A percentile compares a stretch with the other conserved stretches of the same genome.
These are phyloP conservation scores for Fusarium annulatum DNA, from an alignment of 2,329 filamentous ascomycete genomes.

Conservation along the genomic window DNA sequence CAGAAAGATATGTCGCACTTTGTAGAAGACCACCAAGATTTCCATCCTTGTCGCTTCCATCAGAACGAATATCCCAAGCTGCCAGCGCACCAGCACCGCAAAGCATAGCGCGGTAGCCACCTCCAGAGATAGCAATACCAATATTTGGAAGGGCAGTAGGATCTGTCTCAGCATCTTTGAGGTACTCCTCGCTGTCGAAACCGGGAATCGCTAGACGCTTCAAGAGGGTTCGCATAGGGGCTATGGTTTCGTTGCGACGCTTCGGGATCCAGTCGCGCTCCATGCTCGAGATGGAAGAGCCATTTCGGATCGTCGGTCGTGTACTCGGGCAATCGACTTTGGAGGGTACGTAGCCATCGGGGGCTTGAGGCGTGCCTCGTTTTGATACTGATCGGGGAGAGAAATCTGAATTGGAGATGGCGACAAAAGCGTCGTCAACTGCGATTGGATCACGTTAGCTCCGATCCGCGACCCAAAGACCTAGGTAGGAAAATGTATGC, in stretches of 20 bases:
- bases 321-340: slow-evolving; percentile 74
- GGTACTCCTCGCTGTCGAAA: slow-evolving; percentile 81
- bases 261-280: slow-evolving; percentile 80
- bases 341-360: slow-evolving; percentile 74
- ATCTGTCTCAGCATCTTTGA: slow-evolving; percentile 56
- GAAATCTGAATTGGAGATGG: slow-evolving; percentile 33
- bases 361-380: slow-evolving; percentile 49
- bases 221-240: slow-evolving; percentile 81
- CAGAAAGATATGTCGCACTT: slow-evolving; percentile 81
- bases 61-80: slow-evolving; percentile 81
- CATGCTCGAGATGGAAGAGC: slow-evolving; percentile 66
- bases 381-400: slow-evolving; percentile 26
- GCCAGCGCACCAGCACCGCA: slow-evolving; percentile 83
- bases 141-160: slow-evolving; percentile 64
- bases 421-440: slow-evolving; percentile 32
- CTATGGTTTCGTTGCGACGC: slow-evolving; percentile 77
- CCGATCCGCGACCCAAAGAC: not conserved
- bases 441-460: slow-evolving; percentile 28
- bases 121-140: slow-evolving; percentile 82
- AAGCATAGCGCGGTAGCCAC: slow-evolving; percentile 87
- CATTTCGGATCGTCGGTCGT: slow-evolving; percentile 77
- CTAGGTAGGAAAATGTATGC: not conserved
- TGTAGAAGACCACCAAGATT: slow-evolving; percentile 86
- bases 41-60: slow-evolving; percentile 58
- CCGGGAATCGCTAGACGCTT: slow-evolving; percentile 76